Evolutionary conservation across 106 monocot species (phyloP).

Genomic region (Platanthera guangdongensis): DNA sequence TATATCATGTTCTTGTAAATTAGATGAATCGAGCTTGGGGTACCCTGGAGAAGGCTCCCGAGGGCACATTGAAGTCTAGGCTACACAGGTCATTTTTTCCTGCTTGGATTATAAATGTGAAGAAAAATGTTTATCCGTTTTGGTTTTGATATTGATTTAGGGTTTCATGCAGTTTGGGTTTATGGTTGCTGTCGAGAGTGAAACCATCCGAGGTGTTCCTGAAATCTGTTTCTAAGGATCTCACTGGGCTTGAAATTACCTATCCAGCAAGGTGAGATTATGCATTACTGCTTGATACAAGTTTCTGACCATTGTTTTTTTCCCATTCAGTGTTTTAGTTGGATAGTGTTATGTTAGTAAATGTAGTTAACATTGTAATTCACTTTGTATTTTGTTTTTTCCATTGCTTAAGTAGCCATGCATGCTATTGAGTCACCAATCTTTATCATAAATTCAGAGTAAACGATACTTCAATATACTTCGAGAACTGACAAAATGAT

Average conservation of each 20-base stretch:
- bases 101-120: not conserved
- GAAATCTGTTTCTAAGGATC: slow-evolving; percentile 74
- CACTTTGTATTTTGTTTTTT: not conserved
- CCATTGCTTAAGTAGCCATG: not conserved
- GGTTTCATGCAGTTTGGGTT: slow-evolving; percentile 59
- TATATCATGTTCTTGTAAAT: slow-evolving; percentile 11
- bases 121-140: not conserved
- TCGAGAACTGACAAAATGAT: too few relatives aligned
- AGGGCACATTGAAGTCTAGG: slow-evolving; percentile 63
- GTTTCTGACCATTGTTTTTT: not conserved
- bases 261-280: slow-evolving; percentile 63
- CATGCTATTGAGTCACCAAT: too few relatives aligned
- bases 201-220: slow-evolving; percentile 83
- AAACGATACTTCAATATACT: too few relatives aligned
- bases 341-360: not conserved
- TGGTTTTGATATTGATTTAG: not conserved
- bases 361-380: not conserved
- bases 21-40: slow-evolving; percentile 86
- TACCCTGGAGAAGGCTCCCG: slow-evolving; percentile 62
- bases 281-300: not conserved
- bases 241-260: slow-evolving; percentile 68
- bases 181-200: slow-evolving; percentile 66
- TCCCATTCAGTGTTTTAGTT: not conserved
- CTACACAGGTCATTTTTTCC: slow-evolving; percentile 45
- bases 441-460: too few relatives aligned